Conservation (phyloP, 768 basidiomycete species). For the Lentinus brumalis region DNA sequence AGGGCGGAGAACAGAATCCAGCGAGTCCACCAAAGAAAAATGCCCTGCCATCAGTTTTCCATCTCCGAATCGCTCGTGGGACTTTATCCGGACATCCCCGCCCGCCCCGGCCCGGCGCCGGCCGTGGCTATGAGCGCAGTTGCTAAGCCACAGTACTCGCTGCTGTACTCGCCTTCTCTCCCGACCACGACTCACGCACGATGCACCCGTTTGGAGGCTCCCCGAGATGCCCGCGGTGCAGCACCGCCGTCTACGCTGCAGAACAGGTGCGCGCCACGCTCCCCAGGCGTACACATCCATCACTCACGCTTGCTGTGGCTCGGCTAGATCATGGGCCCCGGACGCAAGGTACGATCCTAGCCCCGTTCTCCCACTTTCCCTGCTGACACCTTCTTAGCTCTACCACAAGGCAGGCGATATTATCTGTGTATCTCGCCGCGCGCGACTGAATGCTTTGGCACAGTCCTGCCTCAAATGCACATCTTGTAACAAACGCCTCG, state of each 20-base stretch:
- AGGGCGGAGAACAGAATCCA: constrained; percentile 1
- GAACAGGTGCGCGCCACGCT: constrained; percentile 63
- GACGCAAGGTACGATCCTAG: constrained; percentile 67
- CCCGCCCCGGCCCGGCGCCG: constrained; percentile 5
- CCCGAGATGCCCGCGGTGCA: constrained; percentile 72
- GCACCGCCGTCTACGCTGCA: constrained; percentile 80
- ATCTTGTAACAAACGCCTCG: constrained; percentile 75
- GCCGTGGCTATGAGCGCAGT: background rate
- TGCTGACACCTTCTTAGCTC: constrained; percentile 45
- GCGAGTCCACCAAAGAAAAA: constrained; percentile 15
- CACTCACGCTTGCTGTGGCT: constrained; percentile 8
- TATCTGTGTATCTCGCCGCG: background rate
- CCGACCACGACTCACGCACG: constrained; percentile 13
- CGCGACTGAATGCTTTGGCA: constrained; percentile 2
- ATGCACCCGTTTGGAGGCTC: constrained; percentile 79
- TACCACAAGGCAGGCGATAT: constrained; percentile 68
- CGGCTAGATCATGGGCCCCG: constrained; percentile 78
- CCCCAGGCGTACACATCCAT: background rate
- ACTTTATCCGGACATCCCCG: constrained; percentile 29
- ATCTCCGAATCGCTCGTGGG: constrained; percentile 41
- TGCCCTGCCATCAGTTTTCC: constrained; percentile 33
- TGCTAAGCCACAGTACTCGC: background rate
- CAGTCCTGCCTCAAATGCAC: constrained; percentile 83
- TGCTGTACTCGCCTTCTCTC: background rate
- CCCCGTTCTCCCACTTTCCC: background rate